Evolutionary conservation across 371 early-diverging fungal species (phyloP), one percentile per base, ranked within the genome.

Genomic region (Haplosporangium sp.): DNA sequence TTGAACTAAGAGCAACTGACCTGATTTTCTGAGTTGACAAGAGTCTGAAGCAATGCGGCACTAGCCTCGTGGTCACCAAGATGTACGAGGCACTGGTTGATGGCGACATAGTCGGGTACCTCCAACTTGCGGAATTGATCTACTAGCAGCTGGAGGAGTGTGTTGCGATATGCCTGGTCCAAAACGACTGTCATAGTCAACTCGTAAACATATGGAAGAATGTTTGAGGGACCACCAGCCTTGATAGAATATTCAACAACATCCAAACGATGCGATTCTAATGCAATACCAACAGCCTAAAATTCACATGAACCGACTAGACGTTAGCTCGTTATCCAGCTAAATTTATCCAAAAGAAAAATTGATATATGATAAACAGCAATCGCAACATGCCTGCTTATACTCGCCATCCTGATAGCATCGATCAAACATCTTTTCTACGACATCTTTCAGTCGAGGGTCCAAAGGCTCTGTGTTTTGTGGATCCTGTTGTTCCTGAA

Each of bases 381-480:
- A 10, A 15, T 15, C 8, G 8, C 15, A 42, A 34, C 37, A 52
- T 72, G 91, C 92, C 86, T 97, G 96, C 71, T 92, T 93, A 76
- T 90, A 97, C 76, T 98, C 96, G 19, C 90, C 85, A 67, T 94
- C 93, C 39, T 90, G 91, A 68, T 93, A 92, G 86, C 98, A 98
- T 20, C 97, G 91, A 62, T 91, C 87, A 79, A 98, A 94, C 96
- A 98, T 96, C 64, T 94, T 88, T 74, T 97, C 95, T 1, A 98
- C 97, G 50, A 98, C 90, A 44, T 90, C 90, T 85, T 94, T 91
- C 62, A 98, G 88, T 66, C 94, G 86, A 17, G 88, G 85, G 69
- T 97, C 97, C 55, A 97, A 88, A 6, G 75, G 72, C 53, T 85
- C 86, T 0, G 74, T 63, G 40, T 83, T 81, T 13, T 83, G 64